These are phyloP conservation scores for Monilinia fructicola DNA, from an alignment of 2,329 filamentous ascomycete genomes.

Conservation along the genomic window DNA sequence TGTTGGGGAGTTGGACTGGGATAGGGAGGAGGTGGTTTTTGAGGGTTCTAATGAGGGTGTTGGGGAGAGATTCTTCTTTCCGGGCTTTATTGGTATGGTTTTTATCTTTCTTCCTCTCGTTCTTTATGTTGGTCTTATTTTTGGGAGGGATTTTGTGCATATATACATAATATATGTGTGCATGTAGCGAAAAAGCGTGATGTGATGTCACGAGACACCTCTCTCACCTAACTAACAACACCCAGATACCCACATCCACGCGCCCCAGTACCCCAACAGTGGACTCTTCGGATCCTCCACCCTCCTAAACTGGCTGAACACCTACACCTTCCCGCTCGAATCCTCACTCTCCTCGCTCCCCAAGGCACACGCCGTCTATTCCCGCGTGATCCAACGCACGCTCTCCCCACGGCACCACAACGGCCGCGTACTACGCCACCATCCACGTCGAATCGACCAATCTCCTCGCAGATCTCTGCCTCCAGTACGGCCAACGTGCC, in stretches of 20 bases:
- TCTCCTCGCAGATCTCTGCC: constrained; percentile 79
- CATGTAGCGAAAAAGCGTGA: neutral
- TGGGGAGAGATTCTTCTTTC: constrained; percentile 73
- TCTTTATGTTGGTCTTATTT: neutral
- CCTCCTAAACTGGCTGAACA: constrained; percentile 88
- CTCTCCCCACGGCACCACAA: constrained; percentile 90
- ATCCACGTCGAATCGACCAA: constrained; percentile 87
- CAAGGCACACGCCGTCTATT: constrained; percentile 71
- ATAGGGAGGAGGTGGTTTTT: constrained; percentile 34
- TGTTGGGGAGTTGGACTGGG: constrained; percentile 41
- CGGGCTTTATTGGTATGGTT: constrained; percentile 69
- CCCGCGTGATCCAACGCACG: constrained; percentile 73
- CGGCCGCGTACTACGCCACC: constrained; percentile 92
- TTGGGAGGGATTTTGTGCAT: neutral
- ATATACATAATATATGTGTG: neutral
- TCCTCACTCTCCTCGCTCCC: constrained; percentile 64
- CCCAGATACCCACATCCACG: constrained; percentile 90
- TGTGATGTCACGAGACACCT: neutral
- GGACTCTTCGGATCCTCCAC: constrained; percentile 94
- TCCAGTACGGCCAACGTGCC: constrained; percentile 78
- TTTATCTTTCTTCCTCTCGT: neutral
- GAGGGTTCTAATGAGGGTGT: constrained; percentile 33
- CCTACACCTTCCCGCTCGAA: constrained; percentile 93
- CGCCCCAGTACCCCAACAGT: constrained; percentile 89
- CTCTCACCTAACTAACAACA: neutral